phyloP scores from a whole-genome alignment of 2,329 filamentous ascomycete species.

The Orbilia quercus region DNA sequence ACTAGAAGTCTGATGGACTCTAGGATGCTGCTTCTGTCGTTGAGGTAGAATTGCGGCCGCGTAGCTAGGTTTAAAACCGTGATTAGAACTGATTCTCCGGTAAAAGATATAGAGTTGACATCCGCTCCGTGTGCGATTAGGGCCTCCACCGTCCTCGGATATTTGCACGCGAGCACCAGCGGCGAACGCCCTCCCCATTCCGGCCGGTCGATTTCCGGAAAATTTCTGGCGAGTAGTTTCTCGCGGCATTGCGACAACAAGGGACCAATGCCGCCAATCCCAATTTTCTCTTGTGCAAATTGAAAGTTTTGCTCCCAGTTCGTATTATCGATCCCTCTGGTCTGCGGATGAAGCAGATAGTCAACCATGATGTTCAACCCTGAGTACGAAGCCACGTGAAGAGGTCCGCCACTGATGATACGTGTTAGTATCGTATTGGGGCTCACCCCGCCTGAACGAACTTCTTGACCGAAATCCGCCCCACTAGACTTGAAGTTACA shows the following conservation, averaged over 20 bases:
- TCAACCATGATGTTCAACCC: conserved; percentile 25
- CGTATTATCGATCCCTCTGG: too few species aligned
- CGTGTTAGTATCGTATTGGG: neutral
- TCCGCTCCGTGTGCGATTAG: conserved; percentile 29
- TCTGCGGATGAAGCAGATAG: neutral
- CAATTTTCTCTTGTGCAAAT: neutral
- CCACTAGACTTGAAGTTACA: conserved; percentile 5
- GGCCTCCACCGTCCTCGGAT: conserved; percentile 19
- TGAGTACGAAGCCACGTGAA: conserved; percentile 7
- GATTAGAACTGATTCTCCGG: neutral
- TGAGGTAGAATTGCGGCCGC: too few species aligned
- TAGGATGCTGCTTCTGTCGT: neutral
- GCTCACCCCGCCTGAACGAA: neutral
- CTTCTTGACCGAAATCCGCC: neutral
- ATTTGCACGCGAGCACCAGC: neutral
- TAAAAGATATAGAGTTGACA: neutral
- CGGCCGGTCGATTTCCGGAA: neutral
- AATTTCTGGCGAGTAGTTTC: neutral
- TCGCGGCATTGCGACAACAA: neutral
- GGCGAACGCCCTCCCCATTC: neutral
- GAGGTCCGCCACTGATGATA: neutral
- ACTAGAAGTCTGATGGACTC: conserved; percentile 13
- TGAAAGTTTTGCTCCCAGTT: neutral
- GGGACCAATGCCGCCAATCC: neutral
- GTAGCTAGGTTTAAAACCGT: neutral